Evolutionary conservation across 2,329 filamentous ascomycete species (phyloP).

Genomic region (Pseudocercospora fuligena): DNA sequence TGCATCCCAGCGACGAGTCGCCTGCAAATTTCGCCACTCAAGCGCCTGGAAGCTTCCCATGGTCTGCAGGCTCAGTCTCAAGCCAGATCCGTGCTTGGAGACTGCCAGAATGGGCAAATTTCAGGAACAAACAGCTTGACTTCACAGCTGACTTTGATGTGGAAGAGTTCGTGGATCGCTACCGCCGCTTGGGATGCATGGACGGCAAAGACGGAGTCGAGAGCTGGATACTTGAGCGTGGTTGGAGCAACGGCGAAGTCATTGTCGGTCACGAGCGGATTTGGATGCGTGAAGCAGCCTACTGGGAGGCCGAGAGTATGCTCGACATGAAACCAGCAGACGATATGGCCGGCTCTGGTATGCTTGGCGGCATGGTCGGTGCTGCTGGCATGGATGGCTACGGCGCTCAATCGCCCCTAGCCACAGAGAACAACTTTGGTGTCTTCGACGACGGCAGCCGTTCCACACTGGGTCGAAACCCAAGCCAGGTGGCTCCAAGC

Average conservation of each 20-base stretch:
- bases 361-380: slow-evolving; percentile 57
- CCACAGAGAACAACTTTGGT: slow-evolving; percentile 44
- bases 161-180: slow-evolving; percentile 87
- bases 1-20: slow-evolving; percentile 88
- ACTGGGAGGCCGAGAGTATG: slow-evolving; percentile 98
- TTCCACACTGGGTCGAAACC: slow-evolving; percentile 64
- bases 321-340: slow-evolving; percentile 80
- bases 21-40: slow-evolving; percentile 75
- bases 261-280: slow-evolving; percentile 88
- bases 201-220: slow-evolving; percentile 92
- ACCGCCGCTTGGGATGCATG: slow-evolving; percentile 80
- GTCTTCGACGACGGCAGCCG: slow-evolving; percentile 63
- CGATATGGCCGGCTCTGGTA: slow-evolving; percentile 37
- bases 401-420: slow-evolving; percentile 61
- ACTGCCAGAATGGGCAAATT: slow-evolving; percentile 94
- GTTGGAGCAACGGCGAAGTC: slow-evolving; percentile 98
- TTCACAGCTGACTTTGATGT: slow-evolving; percentile 97
- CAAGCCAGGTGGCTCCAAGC: slow-evolving; percentile 53
- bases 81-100: slow-evolving; percentile 92
- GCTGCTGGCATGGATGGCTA: slow-evolving; percentile 73
- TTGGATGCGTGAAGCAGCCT: slow-evolving; percentile 91
- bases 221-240: slow-evolving; percentile 89
- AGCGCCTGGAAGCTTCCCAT: slow-evolving; percentile 75
- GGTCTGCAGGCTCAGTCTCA: slow-evolving; percentile 92
- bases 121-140: slow-evolving; percentile 86